These are phyloP conservation scores for Botrytis cinerea DNA, from an alignment of 2,329 filamentous ascomycete species.

Conservation along the genomic window DNA sequence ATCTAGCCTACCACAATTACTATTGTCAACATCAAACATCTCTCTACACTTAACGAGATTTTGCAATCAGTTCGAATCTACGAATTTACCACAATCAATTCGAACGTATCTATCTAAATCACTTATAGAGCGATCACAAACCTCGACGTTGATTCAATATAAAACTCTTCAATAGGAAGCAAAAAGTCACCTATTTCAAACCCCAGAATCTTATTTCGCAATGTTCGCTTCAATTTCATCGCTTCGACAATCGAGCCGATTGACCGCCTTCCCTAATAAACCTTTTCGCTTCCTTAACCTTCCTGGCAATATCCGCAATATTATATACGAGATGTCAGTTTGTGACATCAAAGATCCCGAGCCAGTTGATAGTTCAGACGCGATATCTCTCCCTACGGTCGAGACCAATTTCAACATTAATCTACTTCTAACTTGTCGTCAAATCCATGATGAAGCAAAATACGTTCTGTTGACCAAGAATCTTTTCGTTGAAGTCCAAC, in stretches of 20 bases:
- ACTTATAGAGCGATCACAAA: background rate
- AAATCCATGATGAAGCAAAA: slow-evolving; percentile 1
- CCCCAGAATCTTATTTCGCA: background rate
- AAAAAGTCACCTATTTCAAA: background rate
- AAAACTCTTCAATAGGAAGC: background rate
- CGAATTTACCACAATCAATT: background rate
- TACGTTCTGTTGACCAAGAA: background rate
- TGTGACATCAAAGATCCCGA: background rate
- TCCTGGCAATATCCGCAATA: background rate
- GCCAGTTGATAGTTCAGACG: background rate
- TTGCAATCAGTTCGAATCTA: background rate
- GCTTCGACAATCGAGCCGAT: background rate
- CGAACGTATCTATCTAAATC: background rate
- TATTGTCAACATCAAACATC: background rate
- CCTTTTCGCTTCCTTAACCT: background rate
- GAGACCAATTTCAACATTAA: background rate
- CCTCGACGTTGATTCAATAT: background rate
- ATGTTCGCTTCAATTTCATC: background rate
- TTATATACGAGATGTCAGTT: background rate
- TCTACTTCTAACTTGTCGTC: background rate
- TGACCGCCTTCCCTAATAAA: too few species aligned
- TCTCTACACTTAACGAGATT: background rate
- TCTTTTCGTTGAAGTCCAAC: background rate
- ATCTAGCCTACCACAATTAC: background rate
- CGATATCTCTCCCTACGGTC: background rate